Evolutionary conservation across 2,329 filamentous ascomycete species (phyloP).

Genomic region (Paraconiothyrium sp.): DNA sequence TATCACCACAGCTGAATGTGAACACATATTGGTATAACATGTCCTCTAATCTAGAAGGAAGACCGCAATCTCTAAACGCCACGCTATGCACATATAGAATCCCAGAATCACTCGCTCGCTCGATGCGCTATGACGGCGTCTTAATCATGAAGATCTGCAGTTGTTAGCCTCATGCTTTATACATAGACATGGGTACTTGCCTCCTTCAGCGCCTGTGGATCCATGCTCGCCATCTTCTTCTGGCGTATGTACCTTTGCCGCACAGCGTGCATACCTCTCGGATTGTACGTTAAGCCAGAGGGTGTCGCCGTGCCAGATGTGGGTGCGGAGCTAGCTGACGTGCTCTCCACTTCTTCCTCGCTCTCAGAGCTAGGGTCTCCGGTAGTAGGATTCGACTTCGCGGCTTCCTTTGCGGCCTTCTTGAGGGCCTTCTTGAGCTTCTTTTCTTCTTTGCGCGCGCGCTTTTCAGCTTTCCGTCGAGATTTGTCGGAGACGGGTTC

Average conservation of each 20-base stretch:
- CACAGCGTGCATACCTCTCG: conserved; percentile 74
- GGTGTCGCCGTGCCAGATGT: conserved; percentile 57
- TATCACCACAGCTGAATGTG: neutral
- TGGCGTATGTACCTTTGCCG: conserved; percentile 86
- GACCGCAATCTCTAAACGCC: conserved; percentile 31
- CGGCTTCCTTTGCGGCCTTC: conserved; percentile 55
- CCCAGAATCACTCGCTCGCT: neutral
- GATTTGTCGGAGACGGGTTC: conserved; percentile 55
- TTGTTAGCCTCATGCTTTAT: conserved; percentile 23
- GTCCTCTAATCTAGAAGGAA: neutral
- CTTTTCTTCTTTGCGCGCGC: conserved; percentile 55
- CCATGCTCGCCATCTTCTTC: conserved; percentile 84
- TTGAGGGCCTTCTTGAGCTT: conserved; percentile 60
- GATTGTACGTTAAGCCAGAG: conserved; percentile 49
- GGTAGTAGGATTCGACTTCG: conserved; percentile 34
- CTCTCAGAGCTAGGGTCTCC: conserved; percentile 40
- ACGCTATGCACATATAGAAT: conserved; percentile 39
- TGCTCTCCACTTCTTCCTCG: conserved; percentile 39
- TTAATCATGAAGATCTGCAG: conserved; percentile 50
- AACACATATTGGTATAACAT: neutral
- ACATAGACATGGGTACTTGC: conserved; percentile 55
- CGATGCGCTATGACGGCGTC: conserved; percentile 34
- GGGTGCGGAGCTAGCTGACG: conserved; percentile 37
- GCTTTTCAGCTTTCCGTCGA: conserved; percentile 54
- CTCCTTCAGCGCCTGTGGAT: conserved; percentile 86